phyloP scores from a whole-genome alignment of 345 rosid genomes.

The Eutrema yunnanense region DNA sequence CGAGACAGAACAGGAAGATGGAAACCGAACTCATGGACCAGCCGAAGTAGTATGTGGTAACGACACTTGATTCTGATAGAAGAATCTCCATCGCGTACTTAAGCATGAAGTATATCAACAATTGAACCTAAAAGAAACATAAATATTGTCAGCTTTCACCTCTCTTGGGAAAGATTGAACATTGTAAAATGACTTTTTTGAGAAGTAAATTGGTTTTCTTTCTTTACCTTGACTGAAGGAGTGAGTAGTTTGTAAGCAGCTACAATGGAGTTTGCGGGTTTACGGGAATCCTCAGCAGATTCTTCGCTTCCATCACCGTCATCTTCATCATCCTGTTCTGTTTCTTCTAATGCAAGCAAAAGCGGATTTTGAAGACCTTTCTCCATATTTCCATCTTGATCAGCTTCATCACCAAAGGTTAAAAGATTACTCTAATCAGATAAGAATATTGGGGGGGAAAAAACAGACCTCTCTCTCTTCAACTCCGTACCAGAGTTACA shows the following conservation, averaged over 20 bases:
- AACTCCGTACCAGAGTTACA: slow-evolving; percentile 41
- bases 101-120: slow-evolving; percentile 95
- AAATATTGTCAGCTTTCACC: background rate
- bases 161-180: background rate
- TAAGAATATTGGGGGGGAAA: background rate
- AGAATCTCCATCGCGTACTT: slow-evolving; percentile 89
- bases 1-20: slow-evolving; percentile 78
- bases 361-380: slow-evolving; percentile 65
- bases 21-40: slow-evolving; percentile 83
- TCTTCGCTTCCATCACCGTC: slow-evolving; percentile 70
- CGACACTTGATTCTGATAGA: slow-evolving; percentile 90
- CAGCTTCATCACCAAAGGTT: slow-evolving; percentile 42
- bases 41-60: slow-evolving; percentile 70
- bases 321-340: slow-evolving; percentile 43
- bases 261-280: slow-evolving; percentile 59
- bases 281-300: slow-evolving; percentile 48
- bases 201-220: background rate
- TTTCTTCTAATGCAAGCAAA: slow-evolving; percentile 45
- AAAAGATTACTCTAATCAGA: background rate
- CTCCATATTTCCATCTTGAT: slow-evolving; percentile 46
- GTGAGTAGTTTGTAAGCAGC: slow-evolving; percentile 86
- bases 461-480: background rate
- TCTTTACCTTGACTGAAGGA: slow-evolving; percentile 74
- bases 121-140: slow-evolving; percentile 54
- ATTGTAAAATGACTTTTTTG: background rate